A percentile compares a stretch with the other conserved stretches of the same genome.
Conservation (phyloP, 495 filamentous ascomycete species). For the Hyphodiscus hymeniophilus region DNA sequence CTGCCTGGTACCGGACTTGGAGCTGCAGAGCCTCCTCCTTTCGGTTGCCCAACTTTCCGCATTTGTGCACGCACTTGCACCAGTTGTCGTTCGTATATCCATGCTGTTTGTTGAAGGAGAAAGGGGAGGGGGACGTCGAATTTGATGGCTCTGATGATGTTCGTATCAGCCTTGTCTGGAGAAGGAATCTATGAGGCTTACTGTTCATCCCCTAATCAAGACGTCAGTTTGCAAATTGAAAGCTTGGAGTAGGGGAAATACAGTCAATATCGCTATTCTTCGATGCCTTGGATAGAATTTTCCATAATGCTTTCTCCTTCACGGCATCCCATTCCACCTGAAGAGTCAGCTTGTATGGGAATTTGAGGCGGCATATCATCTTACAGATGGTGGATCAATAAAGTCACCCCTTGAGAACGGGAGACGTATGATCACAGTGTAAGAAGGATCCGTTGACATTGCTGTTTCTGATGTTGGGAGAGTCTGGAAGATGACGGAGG, state of each 20-base stretch:
- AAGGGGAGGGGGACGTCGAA: slow-evolving; percentile 79
- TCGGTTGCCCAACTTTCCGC: slow-evolving; percentile 55
- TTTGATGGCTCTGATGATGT: slow-evolving; percentile 39
- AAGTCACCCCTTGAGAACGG: slow-evolving; percentile 85
- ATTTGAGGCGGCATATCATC: slow-evolving; percentile 21
- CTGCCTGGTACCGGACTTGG: slow-evolving; percentile 41
- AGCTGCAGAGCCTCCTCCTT: slow-evolving; percentile 31
- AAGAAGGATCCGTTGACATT: slow-evolving; percentile 33
- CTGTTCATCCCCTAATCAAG: slow-evolving; percentile 67
- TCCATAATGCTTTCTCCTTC: slow-evolving; percentile 89
- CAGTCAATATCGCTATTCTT: slow-evolving; percentile 76
- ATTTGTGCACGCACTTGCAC: slow-evolving; percentile 87
- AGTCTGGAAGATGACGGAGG: too few relatives aligned
- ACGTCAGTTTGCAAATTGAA: slow-evolving; percentile 8
- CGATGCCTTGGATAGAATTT: slow-evolving; percentile 65
- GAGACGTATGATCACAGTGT: slow-evolving; percentile 77
- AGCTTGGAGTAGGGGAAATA: slow-evolving; percentile 34
- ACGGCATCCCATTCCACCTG: slow-evolving; percentile 53
- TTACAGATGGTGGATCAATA: slow-evolving; percentile 78
- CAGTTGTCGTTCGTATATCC: slow-evolving; percentile 87
- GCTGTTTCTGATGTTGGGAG: slow-evolving; percentile 7
- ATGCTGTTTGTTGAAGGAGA: slow-evolving; percentile 87
- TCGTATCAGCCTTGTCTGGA: slow-evolving; percentile 8
- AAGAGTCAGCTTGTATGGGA: slow-evolving; percentile 5
- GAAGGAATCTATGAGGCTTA: slow-evolving; percentile 31